Evolutionary conservation across 2,329 filamentous ascomycete genomes (phyloP).

Genomic region (Pseudopyricularia cyperi): DNA sequence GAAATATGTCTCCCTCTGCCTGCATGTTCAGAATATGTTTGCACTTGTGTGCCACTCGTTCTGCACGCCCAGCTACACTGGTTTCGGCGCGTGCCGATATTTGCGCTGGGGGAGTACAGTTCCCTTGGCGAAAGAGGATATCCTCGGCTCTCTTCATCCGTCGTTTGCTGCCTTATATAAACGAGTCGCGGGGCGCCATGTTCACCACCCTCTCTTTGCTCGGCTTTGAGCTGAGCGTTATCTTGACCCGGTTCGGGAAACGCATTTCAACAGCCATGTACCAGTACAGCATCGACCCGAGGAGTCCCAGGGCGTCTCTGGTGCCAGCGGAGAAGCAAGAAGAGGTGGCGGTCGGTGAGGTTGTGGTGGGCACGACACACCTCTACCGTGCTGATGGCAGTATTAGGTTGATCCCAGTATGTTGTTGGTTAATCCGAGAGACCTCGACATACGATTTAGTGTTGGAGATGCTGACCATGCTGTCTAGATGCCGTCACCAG

Average conservation of each 20-base stretch:
- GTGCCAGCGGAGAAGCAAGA: background rate
- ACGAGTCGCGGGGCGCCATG: background rate
- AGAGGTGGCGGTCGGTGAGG: background rate
- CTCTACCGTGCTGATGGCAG: conserved; percentile 6
- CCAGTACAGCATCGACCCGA: background rate
- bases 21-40: background rate
- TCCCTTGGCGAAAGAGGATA: background rate
- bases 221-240: background rate
- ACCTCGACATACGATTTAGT: too few species aligned
- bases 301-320: background rate
- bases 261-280: background rate
- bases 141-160: background rate
- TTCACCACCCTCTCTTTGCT: background rate
- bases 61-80: background rate
- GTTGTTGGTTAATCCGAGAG: background rate
- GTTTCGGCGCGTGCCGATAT: too few species aligned
- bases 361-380: conserved; percentile 6
- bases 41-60: background rate
- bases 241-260: background rate
- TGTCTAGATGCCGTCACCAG: conserved; percentile 5
- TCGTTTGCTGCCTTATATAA: background rate
- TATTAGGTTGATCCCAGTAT: conserved; percentile 6
- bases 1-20: background rate
- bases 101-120: background rate
- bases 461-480: background rate